Conservation (phyloP, 164 flowering plant genomes). For the Santalum album region DNA sequence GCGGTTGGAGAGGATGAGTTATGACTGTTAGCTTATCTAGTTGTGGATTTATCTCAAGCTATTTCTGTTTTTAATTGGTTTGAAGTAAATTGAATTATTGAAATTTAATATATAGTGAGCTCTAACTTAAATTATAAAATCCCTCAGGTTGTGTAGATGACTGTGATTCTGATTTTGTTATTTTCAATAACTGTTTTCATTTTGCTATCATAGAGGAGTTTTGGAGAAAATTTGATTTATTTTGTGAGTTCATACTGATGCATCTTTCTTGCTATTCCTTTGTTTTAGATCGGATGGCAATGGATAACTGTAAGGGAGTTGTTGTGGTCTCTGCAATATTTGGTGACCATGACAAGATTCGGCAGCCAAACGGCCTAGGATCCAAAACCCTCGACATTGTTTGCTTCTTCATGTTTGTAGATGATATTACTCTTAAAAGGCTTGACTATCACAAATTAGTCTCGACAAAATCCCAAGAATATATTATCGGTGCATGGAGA, state of each 20-base stretch:
- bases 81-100: no score
- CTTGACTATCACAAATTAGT: conserved; percentile 47
- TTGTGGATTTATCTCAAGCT: no score
- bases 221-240: background rate
- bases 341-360: conserved; percentile 81
- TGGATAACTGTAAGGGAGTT: conserved; percentile 65
- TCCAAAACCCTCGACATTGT: conserved; percentile 46
- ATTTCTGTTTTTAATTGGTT: no score
- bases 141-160: no score
- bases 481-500: conserved; percentile 67
- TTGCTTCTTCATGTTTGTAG: conserved; percentile 90
- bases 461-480: conserved; percentile 15
- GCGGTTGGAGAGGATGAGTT: no score
- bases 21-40: no score
- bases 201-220: no score
- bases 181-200: no score
- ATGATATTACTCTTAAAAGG: conserved; percentile 47
- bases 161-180: no score
- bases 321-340: conserved; percentile 87
- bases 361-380: conserved; percentile 82
- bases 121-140: no score
- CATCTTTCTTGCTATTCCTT: background rate
- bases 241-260: background rate
- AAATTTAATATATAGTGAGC: no score
- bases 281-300: conserved; percentile 51